Percentiles rank a stretch among this genome's conserved stretches.
Conservation (phyloP, 2,329 filamentous ascomycete genomes). For the Chrysoporthe austroafricana region DNA sequence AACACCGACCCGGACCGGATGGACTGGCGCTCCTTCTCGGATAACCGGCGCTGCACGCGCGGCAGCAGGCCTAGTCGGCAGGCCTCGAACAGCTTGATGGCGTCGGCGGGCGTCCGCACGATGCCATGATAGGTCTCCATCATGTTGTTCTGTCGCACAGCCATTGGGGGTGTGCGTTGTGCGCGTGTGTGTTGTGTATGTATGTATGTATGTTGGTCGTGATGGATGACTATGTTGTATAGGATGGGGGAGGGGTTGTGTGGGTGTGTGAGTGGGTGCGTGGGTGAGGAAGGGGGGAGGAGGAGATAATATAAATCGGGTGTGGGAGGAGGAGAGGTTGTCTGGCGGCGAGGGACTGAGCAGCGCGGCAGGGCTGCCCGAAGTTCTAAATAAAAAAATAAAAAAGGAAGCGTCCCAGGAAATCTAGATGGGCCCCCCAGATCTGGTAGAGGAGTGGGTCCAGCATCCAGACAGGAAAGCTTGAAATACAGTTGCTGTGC, state of each 20-base stretch:
- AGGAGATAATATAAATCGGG: background rate
- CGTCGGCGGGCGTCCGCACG: conserved; percentile 93
- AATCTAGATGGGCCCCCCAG: conserved; percentile 27
- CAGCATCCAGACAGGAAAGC: conserved; percentile 27
- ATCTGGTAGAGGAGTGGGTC: conserved; percentile 27
- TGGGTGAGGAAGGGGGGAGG: background rate
- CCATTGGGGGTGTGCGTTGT: conserved; percentile 11
- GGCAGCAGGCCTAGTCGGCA: conserved; percentile 88
- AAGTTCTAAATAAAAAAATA: conserved; percentile 24
- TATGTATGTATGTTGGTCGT: background rate
- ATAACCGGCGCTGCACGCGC: conserved; percentile 87
- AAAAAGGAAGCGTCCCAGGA: conserved; percentile 15
- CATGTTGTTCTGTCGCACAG: conserved; percentile 36
- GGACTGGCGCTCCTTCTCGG: conserved; percentile 94
- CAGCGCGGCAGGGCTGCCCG: conserved; percentile 18
- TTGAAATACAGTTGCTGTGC: conserved; percentile 28
- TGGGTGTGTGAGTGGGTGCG: conserved; percentile 1
- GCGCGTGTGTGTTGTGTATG: background rate
- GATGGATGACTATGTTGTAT: background rate
- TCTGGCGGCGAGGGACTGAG: conserved; percentile 17
- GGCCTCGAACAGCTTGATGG: conserved; percentile 98
- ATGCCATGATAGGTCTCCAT: conserved; percentile 98
- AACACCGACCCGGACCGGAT: conserved; percentile 98
- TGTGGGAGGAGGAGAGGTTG: conserved; percentile 1
- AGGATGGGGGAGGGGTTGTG: background rate